Percentiles rank a stretch among this genome's conserved stretches.
Evolutionary conservation across 768 basidiomycete species (phyloP).

Genomic region (Psilocybe cubensis): DNA sequence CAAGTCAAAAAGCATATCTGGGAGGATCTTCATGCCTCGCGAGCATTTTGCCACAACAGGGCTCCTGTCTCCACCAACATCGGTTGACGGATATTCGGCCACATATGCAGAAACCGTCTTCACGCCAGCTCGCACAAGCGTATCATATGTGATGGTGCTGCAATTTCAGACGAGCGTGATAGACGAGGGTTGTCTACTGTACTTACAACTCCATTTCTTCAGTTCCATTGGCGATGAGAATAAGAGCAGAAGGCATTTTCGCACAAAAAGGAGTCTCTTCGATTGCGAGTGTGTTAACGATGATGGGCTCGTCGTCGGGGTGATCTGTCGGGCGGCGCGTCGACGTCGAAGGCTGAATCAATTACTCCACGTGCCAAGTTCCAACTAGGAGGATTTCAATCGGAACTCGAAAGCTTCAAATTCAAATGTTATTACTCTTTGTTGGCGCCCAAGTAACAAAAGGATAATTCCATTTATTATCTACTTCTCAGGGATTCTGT

Average conservation of each 20-base stretch:
- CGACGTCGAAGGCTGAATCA: too few species aligned
- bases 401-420: too few species aligned
- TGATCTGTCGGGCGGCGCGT: too few species aligned
- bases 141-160: conserved; percentile 84
- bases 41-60: conserved; percentile 66
- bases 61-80: conserved; percentile 26
- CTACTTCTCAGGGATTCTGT: too few species aligned
- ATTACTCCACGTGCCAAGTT: too few species aligned
- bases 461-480: too few species aligned
- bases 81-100: conserved; percentile 33
- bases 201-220: conserved; percentile 90
- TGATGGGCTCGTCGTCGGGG: too few species aligned
- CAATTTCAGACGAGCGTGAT: not conserved
- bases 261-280: too few species aligned
- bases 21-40: conserved; percentile 72
- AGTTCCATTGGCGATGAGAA: conserved; percentile 81
- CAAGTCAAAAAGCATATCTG: conserved; percentile 59
- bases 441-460: too few species aligned
- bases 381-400: too few species aligned
- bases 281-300: too few species aligned
- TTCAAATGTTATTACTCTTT: too few species aligned
- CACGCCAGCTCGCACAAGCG: conserved; percentile 77
- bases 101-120: conserved; percentile 68
- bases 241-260: conserved; percentile 60
- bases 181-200: not conserved